phyloP scores from a whole-genome alignment of 176 grass and related monocot species.

The Canna indica region DNA sequence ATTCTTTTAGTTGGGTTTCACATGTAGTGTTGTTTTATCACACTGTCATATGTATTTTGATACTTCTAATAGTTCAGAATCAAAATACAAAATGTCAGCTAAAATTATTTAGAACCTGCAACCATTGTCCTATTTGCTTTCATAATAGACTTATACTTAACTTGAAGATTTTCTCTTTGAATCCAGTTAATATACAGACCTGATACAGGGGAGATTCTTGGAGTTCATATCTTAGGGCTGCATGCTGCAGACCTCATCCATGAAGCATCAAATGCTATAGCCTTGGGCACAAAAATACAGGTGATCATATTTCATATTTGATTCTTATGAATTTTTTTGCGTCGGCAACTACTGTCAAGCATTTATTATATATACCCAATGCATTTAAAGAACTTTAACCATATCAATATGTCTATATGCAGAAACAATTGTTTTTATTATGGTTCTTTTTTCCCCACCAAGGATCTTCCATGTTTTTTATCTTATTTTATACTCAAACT shows the following conservation, averaged over 20 bases:
- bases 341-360: not conserved
- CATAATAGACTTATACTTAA: not conserved
- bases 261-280: slow-evolving; percentile 88
- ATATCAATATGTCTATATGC: not conserved
- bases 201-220: slow-evolving; percentile 90
- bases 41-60: not conserved
- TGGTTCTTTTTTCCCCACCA: not conserved
- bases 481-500: not conserved
- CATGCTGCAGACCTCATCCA: slow-evolving; percentile 94
- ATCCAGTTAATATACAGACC: slow-evolving; percentile 80
- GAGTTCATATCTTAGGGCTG: slow-evolving; percentile 92
- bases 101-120: not conserved
- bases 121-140: not conserved
- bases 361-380: not conserved
- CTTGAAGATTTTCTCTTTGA: slow-evolving; percentile 8
- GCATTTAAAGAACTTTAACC: not conserved
- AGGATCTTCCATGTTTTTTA: not conserved
- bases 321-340: not conserved
- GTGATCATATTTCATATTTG: slow-evolving; percentile 29
- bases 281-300: slow-evolving; percentile 65
- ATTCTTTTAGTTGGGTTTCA: not conserved
- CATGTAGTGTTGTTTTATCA: not conserved
- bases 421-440: not conserved
- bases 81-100: not conserved
- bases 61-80: not conserved